Base-by-base conservation (phyloP, 257 asterid genomes). In the Cinchona pubescens region DNA sequence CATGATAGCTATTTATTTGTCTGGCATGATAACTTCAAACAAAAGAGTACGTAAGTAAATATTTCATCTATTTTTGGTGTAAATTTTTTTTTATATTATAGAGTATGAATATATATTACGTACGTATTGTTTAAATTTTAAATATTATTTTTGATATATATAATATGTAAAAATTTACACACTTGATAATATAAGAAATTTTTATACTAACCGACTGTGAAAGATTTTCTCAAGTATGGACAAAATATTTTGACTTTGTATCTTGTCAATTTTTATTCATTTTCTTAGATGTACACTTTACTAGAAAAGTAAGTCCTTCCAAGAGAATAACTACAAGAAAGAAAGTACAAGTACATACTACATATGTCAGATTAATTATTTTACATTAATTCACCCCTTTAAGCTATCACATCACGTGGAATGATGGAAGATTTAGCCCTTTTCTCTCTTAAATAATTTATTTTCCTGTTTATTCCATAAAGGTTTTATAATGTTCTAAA, bases 351-450 rank as follows among this genome's bases (percentile, higher is more conserved):
- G n/a, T 25, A 30, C 56, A 72, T 56, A 4, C 23, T 59, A 49
- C 34, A 25, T 37, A 53, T 0, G 27, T n/a, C n/a, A n/a, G 19
- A 1, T 56, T 5, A 46, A 16, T 32, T 37, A n/a, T n/a, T n/a
- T n/a, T n/a, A n/a, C n/a, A n/a, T 29, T 56, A 18, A 12, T 8
- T 40, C 32, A 5, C 37, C 25, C 35, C 15, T 21, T 71, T 67
- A 8, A 1, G 13, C 49, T 71, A 35, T 53, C 66, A 58, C 40
- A n/a, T 72, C 76, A 71, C 76, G 25, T 56, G 76, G 67, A n/a
- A 25, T 72, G 19, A 72, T 56, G 65, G 66, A 34, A 71, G n/a
- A n/a, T n/a, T 12, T 59, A 29, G 16, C 23, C 42, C 56, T 69
- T 69, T 43, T 46, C 16, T 29, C 19, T 18, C 1, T 15, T 40